Conservation (phyloP, 768 basidiomycete genomes). For the Lactarius vividus region DNA sequence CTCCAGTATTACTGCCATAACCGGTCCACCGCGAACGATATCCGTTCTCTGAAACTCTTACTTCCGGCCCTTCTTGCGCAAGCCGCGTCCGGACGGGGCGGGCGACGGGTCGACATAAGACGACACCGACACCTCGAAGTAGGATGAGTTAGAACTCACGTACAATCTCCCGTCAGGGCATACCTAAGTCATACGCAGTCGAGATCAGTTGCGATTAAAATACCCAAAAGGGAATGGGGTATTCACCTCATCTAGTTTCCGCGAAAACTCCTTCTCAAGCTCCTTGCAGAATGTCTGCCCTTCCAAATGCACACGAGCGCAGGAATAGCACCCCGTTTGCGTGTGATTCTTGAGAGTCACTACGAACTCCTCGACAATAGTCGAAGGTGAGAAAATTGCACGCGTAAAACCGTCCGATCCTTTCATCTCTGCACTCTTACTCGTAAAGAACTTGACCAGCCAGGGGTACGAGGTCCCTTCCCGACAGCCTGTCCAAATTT, state of each 20-base stretch:
- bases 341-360: conserved; percentile 3
- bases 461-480: neutral
- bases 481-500: neutral
- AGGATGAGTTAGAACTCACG: neutral
- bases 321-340: neutral
- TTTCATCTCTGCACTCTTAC: neutral
- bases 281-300: neutral
- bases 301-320: neutral
- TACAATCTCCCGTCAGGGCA: neutral
- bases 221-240: neutral
- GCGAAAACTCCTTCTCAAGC: conserved; percentile 2
- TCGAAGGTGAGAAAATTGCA: neutral
- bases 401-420: neutral
- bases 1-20: neutral
- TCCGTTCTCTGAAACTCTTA: too few species aligned
- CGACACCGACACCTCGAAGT: neutral
- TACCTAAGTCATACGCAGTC: too few species aligned
- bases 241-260: neutral
- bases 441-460: neutral
- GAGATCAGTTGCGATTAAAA: neutral
- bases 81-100: too few species aligned
- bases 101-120: neutral
- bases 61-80: too few species aligned
- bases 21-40: too few species aligned
- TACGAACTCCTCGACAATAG: neutral